Evolutionary conservation across 2,329 filamentous ascomycete species (phyloP).

Genomic region (Aureobasidium lini): DNA sequence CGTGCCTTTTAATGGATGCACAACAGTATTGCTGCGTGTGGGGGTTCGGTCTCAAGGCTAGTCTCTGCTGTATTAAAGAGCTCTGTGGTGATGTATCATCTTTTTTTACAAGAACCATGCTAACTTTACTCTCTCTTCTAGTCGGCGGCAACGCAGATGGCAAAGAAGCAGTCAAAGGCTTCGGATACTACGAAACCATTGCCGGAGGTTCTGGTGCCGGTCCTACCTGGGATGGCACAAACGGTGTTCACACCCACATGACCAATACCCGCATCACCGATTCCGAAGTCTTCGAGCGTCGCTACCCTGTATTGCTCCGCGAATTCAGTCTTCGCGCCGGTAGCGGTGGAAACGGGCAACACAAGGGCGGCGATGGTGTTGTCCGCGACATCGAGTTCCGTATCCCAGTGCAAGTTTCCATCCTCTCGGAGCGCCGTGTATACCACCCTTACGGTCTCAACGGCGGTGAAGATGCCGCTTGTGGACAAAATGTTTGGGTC

Average conservation of each 20-base stretch:
- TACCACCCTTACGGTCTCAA: slow-evolving; percentile 74
- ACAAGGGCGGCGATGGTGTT: slow-evolving; percentile 68
- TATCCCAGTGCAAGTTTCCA: slow-evolving; percentile 68
- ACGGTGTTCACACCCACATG: slow-evolving; percentile 76
- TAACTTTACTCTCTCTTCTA: too few species aligned
- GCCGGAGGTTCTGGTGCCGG: slow-evolving; percentile 70
- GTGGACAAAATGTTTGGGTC: slow-evolving; percentile 84
- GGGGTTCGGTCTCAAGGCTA: too few species aligned
- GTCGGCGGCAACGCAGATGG: slow-evolving; percentile 58
- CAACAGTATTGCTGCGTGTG: too few species aligned
- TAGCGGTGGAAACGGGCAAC: slow-evolving; percentile 57
- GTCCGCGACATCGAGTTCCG: slow-evolving; percentile 75
- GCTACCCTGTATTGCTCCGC: slow-evolving; percentile 66
- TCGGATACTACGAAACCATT: slow-evolving; percentile 84
- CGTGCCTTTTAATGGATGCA: too few species aligned
- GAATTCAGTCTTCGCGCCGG: slow-evolving; percentile 59
- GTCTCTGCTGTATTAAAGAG: too few species aligned
- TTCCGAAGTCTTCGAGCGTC: slow-evolving; percentile 67
- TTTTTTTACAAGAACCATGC: too few species aligned
- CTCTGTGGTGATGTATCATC: too few species aligned
- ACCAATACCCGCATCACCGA: slow-evolving; percentile 82
- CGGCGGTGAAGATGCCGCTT: slow-evolving; percentile 70
- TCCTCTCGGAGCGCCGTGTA: slow-evolving; percentile 69
- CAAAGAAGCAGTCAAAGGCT: slow-evolving; percentile 59
- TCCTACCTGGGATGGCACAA: slow-evolving; percentile 63